Conservation (phyloP, 2,329 filamentous ascomycete species). For the Dendryphion nanum region DNA sequence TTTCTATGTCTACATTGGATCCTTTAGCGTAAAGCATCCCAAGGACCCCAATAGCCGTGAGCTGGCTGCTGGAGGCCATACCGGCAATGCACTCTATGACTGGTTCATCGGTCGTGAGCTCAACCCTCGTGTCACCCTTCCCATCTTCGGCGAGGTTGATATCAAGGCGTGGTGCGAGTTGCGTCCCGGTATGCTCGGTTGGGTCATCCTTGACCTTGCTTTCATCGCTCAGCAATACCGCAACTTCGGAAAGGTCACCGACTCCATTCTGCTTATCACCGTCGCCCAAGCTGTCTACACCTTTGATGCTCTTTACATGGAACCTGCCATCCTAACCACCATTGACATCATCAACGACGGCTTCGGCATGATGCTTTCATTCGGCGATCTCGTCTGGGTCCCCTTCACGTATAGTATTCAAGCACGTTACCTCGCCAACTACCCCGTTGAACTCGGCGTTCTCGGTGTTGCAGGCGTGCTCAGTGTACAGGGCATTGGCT, state of each 20-base stretch:
- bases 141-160: slow-evolving; percentile 80
- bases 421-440: slow-evolving; percentile 77
- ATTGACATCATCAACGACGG: slow-evolving; percentile 94
- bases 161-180: slow-evolving; percentile 89
- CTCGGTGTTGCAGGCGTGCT: slow-evolving; percentile 64
- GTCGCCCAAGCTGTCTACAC: slow-evolving; percentile 78
- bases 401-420: slow-evolving; percentile 87
- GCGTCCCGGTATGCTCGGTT: slow-evolving; percentile 86
- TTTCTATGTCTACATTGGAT: slow-evolving; percentile 75
- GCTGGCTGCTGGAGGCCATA: slow-evolving; percentile 76
- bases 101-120: slow-evolving; percentile 97
- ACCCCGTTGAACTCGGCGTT: slow-evolving; percentile 76
- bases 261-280: slow-evolving; percentile 80
- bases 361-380: slow-evolving; percentile 92
- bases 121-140: slow-evolving; percentile 79
- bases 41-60: slow-evolving; percentile 71
- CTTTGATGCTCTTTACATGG: slow-evolving; percentile 82
- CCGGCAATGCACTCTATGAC: slow-evolving; percentile 86
- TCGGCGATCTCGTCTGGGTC: slow-evolving; percentile 90
- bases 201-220: slow-evolving; percentile 80
- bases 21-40: slow-evolving; percentile 73
- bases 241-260: slow-evolving; percentile 76
- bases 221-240: slow-evolving; percentile 88
- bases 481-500: slow-evolving; percentile 69
- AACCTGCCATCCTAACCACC: slow-evolving; percentile 83